phyloP scores from a whole-genome alignment of 345 rosid genomes.

The Aquilaria yunnanensis region DNA sequence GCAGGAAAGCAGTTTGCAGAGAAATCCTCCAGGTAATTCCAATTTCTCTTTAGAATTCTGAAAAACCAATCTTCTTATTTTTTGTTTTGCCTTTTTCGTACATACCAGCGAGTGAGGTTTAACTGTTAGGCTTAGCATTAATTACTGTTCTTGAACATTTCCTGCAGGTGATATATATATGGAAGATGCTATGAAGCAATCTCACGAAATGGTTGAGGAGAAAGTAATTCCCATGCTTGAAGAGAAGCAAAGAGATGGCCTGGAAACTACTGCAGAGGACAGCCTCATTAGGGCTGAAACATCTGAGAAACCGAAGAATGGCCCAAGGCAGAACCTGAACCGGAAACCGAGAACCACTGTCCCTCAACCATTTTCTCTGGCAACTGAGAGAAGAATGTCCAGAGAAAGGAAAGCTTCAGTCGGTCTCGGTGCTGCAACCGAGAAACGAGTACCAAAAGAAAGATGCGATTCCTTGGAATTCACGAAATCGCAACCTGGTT shows the following conservation, averaged over 20 bases:
- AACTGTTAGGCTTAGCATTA: no score
- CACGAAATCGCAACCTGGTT: conserved; percentile 12
- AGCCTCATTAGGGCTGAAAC: no score
- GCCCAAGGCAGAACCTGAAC: conserved; percentile 12
- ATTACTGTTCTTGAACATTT: no score
- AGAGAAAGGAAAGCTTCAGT: conserved; percentile 14
- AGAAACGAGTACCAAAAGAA: conserved; percentile 9
- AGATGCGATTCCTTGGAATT: conserved; percentile 20
- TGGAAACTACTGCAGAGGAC: no score
- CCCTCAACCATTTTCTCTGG: conserved; percentile 33
- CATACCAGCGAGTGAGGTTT: no score
- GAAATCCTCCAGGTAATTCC: no score
- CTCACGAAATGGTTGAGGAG: neutral
- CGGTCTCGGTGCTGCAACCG: conserved; percentile 15
- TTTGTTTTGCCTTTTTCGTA: no score
- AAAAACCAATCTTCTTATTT: neutral
- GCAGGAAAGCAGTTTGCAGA: no score
- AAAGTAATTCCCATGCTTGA: neutral
- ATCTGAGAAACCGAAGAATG: conserved; percentile 22
- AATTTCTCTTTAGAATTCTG: no score
- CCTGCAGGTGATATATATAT: no score
- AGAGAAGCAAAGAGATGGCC: neutral
- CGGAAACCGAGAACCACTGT: conserved; percentile 17
- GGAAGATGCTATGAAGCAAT: no score
- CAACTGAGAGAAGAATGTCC: conserved; percentile 31